Conservation (phyloP, 2,329 filamentous ascomycete genomes). For the Aureobasidium sp. region DNA sequence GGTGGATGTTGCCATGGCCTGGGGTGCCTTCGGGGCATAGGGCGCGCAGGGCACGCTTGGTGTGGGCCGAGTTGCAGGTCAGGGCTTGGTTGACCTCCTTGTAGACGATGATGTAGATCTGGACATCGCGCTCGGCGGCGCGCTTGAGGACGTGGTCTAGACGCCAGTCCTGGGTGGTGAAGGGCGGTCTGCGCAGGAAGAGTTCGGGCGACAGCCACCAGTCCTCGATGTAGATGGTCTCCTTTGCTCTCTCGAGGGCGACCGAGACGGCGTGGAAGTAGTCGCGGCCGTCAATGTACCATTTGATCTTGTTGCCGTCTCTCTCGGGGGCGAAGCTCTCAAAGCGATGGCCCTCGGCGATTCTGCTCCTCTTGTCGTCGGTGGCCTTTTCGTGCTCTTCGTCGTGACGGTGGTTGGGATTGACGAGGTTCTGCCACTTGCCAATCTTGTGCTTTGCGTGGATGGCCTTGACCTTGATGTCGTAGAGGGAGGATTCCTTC, state of each 20-base stretch:
- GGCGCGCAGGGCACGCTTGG: conserved; percentile 73
- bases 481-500: conserved; percentile 41
- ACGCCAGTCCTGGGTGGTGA: conserved; percentile 75
- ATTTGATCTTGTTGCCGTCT: conserved; percentile 82
- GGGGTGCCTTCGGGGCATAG: conserved; percentile 76
- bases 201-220: conserved; percentile 95
- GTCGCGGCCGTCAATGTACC: conserved; percentile 93
- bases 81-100: conserved; percentile 62
- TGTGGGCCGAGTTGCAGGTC: conserved; percentile 88
- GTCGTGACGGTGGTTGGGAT: conserved; percentile 84
- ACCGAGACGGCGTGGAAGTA: conserved; percentile 91
- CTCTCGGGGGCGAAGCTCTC: conserved; percentile 84
- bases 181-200: conserved; percentile 78
- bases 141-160: conserved; percentile 82
- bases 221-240: conserved; percentile 91
- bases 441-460: conserved; percentile 58
- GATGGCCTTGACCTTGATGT: conserved; percentile 46
- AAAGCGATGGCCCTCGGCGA: conserved; percentile 72
- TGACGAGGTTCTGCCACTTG: conserved; percentile 64
- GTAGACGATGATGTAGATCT: conserved; percentile 90
- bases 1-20: conserved; percentile 78
- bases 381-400: conserved; percentile 82
- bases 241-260: conserved; percentile 81
- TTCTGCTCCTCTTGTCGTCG: conserved; percentile 68
- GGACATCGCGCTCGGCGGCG: conserved; percentile 83